Conservation (phyloP, 176 grass and related monocot genomes). For the Ensete ventricosum region DNA sequence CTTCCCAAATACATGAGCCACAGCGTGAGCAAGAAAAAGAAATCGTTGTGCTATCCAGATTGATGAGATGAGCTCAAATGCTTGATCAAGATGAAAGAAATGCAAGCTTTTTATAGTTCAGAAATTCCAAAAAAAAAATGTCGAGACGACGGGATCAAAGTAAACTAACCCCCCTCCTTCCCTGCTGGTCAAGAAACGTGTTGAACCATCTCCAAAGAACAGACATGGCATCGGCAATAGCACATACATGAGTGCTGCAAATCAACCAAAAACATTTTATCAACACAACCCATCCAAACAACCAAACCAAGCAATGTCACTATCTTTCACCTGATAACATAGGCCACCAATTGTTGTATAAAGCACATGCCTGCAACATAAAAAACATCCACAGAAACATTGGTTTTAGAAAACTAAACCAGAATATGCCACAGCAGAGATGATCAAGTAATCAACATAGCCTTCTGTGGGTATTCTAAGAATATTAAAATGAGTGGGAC, state of each 20-base stretch:
- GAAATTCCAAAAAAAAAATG: neutral
- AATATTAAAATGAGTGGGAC: too few relatives aligned
- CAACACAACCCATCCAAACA: slow-evolving; percentile 18
- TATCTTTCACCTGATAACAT: slow-evolving; percentile 86
- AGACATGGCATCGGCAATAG: slow-evolving; percentile 92
- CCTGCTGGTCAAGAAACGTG: slow-evolving; percentile 80
- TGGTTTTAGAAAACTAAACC: neutral
- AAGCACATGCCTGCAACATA: slow-evolving; percentile 67
- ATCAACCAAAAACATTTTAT: slow-evolving; percentile 8
- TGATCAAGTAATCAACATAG: neutral
- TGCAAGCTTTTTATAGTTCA: neutral
- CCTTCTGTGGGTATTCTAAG: too few relatives aligned
- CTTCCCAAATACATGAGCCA: neutral
- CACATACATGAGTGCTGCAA: slow-evolving; percentile 87
- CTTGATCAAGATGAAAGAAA: neutral
- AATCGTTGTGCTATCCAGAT: neutral
- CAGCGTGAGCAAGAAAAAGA: neutral
- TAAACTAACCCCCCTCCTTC: slow-evolving; percentile 74
- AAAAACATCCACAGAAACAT: neutral
- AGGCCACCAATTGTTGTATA: slow-evolving; percentile 99
- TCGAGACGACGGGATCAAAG: neutral
- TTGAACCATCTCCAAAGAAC: slow-evolving; percentile 91
- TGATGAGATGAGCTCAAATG: neutral
- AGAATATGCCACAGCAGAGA: neutral
- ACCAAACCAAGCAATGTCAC: neutral